Evolutionary conservation across 2,329 filamentous ascomycete species (phyloP), one percentile per base, ranked within the genome.

Genomic region (Fusarium camptoceras): DNA sequence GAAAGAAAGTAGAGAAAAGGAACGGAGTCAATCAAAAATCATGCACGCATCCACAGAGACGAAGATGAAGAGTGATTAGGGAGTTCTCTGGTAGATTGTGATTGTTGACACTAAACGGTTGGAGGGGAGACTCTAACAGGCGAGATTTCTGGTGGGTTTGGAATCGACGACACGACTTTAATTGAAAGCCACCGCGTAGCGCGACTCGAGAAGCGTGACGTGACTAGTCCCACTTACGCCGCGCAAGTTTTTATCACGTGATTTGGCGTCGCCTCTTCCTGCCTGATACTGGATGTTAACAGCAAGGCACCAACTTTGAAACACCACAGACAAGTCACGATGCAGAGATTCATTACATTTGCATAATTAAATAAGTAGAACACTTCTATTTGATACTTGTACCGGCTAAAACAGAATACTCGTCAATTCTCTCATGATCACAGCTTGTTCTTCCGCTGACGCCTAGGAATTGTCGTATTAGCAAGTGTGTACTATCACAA

Each of bases 191-290:
- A 66, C 64, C 70, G 62, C 64, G 68, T 68, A 74, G 79, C 80
- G 79, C 80, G 80, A 72, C 73, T 72, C 47, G 57, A 48, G 64
- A 67, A 51, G 53, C 79, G 79, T 80, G 79, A 81, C 79, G 79
- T 78, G 80, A 79, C 74, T 41, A 49, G 73, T 73, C 73, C 77
- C 78, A 78, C 75, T 25, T 43, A 7, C 30, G 24, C 39, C 28
- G 20, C 53, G 28, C 28, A n/a, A n/a, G 15, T 5, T 3, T 6
- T 3, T 1, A 6, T 56, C 78, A 79, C 78, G 78, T 79, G 78
- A 76, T 18, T 56, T 71, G 69, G 76, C 75, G 76, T 49, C 25
- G 20, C 44, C 39, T 28, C 24, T 30, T 22, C 2, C 5, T n/a
- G 44, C 44, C 27, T 47, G 22, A 42, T 47, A 27, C 28, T 16